These are phyloP conservation scores for Pseudocercospora fuligena DNA, from an alignment of 2,329 filamentous ascomycete genomes.

Conservation along the genomic window DNA sequence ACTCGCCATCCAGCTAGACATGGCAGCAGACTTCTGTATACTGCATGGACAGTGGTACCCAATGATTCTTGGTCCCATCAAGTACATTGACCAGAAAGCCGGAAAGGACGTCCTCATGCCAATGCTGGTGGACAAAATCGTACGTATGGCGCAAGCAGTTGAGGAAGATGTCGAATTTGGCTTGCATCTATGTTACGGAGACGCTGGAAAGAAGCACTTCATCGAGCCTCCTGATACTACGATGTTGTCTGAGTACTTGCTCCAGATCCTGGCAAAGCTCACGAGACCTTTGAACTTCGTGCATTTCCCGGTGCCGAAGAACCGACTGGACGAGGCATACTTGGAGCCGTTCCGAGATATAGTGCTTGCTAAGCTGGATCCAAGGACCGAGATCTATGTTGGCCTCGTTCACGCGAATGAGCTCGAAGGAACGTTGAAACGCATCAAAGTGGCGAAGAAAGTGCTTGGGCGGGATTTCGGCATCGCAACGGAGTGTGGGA, in stretches of 20 bases:
- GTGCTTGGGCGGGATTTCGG: slow-evolving; percentile 38
- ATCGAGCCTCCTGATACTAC: slow-evolving; percentile 45
- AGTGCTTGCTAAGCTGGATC: slow-evolving; percentile 33
- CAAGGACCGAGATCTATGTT: slow-evolving; percentile 44
- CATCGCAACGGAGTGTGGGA: neutral
- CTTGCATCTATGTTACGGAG: slow-evolving; percentile 55
- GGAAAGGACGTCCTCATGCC: slow-evolving; percentile 36
- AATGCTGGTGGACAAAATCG: slow-evolving; percentile 35
- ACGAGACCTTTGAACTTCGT: slow-evolving; percentile 44
- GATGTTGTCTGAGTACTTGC: slow-evolving; percentile 42
- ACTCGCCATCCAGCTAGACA: slow-evolving; percentile 39
- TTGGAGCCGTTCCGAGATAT: slow-evolving; percentile 44
- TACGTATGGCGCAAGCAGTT: slow-evolving; percentile 40
- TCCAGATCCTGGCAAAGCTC: slow-evolving; percentile 36
- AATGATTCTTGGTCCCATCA: slow-evolving; percentile 16
- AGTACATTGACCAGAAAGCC: slow-evolving; percentile 38
- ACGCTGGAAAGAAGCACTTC: slow-evolving; percentile 50
- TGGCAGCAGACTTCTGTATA: slow-evolving; percentile 1
- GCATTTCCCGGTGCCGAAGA: slow-evolving; percentile 50
- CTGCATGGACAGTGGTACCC: neutral
- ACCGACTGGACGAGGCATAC: slow-evolving; percentile 39
- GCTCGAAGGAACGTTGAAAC: slow-evolving; percentile 43
- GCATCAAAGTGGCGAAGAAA: slow-evolving; percentile 39
- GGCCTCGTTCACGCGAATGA: slow-evolving; percentile 49
- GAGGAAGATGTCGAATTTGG: slow-evolving; percentile 47